Evolutionary conservation across 257 asterid genomes (phyloP).

Genomic region (Cinchona pubescens): DNA sequence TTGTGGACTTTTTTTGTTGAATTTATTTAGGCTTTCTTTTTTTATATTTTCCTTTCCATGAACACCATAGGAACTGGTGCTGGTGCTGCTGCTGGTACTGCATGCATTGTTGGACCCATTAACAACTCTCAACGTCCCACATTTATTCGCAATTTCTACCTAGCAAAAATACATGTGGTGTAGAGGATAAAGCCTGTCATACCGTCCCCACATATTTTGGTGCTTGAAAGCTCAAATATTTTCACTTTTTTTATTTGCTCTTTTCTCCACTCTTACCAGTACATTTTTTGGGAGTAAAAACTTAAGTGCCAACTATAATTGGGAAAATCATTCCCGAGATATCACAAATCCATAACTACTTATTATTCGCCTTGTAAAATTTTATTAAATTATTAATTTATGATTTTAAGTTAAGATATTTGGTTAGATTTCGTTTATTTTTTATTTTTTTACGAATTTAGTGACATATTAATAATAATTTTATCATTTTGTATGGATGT

Average conservation of each 20-base stretch:
- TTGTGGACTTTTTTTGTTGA: slow-evolving; percentile 33
- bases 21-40: not conserved
- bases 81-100: not conserved
- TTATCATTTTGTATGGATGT: too few relatives aligned
- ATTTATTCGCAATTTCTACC: slow-evolving; percentile 16
- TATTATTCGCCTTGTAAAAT: too few relatives aligned
- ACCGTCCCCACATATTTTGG: slow-evolving; percentile 20
- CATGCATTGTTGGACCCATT: not conserved
- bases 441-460: too few relatives aligned
- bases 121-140: slow-evolving; percentile 14
- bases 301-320: not conserved
- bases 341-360: too few relatives aligned
- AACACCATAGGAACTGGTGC: slow-evolving; percentile 7
- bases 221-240: not conserved
- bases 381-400: too few relatives aligned
- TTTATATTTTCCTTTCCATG: not conserved
- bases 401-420: too few relatives aligned
- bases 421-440: too few relatives aligned
- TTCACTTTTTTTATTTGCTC: not conserved
- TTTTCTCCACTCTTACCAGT: not conserved
- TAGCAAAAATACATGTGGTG: slow-evolving; percentile 19
- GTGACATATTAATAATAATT: too few relatives aligned
- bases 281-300: not conserved
- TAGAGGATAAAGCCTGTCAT: slow-evolving; percentile 16
- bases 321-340: too few relatives aligned